These are phyloP conservation scores for Gaeumannomyces sp. DNA, from an alignment of 2,329 filamentous ascomycete genomes.

Conservation along the genomic window DNA sequence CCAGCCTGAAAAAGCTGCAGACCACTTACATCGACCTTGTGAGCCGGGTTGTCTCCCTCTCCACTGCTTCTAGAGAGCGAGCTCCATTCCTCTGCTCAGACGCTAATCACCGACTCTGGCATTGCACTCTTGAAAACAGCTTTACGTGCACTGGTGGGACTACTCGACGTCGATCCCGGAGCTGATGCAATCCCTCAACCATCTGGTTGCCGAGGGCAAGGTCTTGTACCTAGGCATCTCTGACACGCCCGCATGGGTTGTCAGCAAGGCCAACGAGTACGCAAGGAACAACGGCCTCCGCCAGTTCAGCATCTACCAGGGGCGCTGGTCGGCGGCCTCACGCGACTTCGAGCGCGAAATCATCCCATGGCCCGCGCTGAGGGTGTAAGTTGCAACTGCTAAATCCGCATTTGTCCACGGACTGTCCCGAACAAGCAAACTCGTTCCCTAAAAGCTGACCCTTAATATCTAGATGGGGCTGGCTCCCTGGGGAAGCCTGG, in stretches of 20 bases:
- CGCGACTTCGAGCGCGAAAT: constrained; percentile 67
- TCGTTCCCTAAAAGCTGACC: constrained; percentile 24
- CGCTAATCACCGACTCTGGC: not conserved
- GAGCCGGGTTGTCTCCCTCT: constrained; percentile 15
- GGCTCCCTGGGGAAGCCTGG: constrained; percentile 47
- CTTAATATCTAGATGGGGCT: constrained; percentile 31
- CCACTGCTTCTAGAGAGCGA: not conserved
- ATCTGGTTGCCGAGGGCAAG: constrained; percentile 44
- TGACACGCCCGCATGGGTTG: constrained; percentile 53
- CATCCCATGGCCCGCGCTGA: constrained; percentile 56
- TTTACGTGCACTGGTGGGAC: constrained; percentile 52
- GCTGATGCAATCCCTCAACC: constrained; percentile 53
- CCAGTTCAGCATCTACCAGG: constrained; percentile 59
- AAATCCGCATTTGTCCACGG: not conserved
- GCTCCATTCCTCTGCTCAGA: too few species aligned
- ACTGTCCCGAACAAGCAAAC: constrained; percentile 20
- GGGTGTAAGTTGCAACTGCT: constrained; percentile 27
- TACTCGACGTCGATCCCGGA: constrained; percentile 48
- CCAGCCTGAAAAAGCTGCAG: constrained; percentile 54
- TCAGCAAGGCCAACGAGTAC: constrained; percentile 47
- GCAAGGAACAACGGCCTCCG: constrained; percentile 54
- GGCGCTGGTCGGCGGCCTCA: constrained; percentile 52
- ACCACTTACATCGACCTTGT: constrained; percentile 65
- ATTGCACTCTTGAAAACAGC: constrained; percentile 16
- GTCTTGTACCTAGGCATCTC: constrained; percentile 53